A percentile compares a stretch with the other conserved stretches of the same genome.
Conservation (phyloP, 2,329 filamentous ascomycete species). For the Pseudocercospora eumusae region DNA sequence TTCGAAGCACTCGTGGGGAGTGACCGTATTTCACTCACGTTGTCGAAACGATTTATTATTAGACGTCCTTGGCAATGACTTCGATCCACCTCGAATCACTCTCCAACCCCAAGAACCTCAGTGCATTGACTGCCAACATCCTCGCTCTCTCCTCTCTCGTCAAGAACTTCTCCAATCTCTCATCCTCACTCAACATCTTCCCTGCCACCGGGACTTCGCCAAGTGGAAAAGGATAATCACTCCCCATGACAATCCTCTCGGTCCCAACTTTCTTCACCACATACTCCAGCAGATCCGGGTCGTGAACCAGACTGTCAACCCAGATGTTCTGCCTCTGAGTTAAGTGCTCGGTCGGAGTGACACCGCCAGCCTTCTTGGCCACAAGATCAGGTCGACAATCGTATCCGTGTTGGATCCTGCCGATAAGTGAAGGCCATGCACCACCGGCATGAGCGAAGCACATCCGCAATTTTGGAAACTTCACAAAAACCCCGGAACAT, state of each 20-base stretch:
- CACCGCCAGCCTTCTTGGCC: slow-evolving; percentile 11
- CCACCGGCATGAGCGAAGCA: slow-evolving; percentile 22
- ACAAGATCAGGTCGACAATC: slow-evolving; percentile 19
- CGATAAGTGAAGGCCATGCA: slow-evolving; percentile 17
- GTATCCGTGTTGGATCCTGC: slow-evolving; percentile 21
- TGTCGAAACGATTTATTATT: no score
- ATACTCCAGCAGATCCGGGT: slow-evolving; percentile 20
- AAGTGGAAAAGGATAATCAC: slow-evolving; percentile 21
- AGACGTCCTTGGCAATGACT: not conserved
- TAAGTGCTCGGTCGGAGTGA: slow-evolving; percentile 15
- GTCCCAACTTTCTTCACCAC: slow-evolving; percentile 21
- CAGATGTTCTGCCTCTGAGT: slow-evolving; percentile 17
- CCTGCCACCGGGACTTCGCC: slow-evolving; percentile 17
- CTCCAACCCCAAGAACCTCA: slow-evolving; percentile 14
- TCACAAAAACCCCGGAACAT: slow-evolving; percentile 14
- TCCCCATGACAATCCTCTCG: slow-evolving; percentile 20
- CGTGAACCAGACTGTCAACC: slow-evolving; percentile 21
- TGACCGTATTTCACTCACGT: no score
- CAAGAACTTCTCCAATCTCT: slow-evolving; percentile 12
- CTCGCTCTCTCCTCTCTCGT: slow-evolving; percentile 12
- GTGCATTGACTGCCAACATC: slow-evolving; percentile 17
- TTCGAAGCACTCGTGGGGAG: no score
- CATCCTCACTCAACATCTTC: slow-evolving; percentile 17
- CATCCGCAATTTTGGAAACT: slow-evolving; percentile 16
- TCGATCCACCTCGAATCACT: slow-evolving; percentile 14